These are phyloP conservation scores for Iris pallida DNA, from an alignment of 116 monocot genomes.

Conservation along the genomic window DNA sequence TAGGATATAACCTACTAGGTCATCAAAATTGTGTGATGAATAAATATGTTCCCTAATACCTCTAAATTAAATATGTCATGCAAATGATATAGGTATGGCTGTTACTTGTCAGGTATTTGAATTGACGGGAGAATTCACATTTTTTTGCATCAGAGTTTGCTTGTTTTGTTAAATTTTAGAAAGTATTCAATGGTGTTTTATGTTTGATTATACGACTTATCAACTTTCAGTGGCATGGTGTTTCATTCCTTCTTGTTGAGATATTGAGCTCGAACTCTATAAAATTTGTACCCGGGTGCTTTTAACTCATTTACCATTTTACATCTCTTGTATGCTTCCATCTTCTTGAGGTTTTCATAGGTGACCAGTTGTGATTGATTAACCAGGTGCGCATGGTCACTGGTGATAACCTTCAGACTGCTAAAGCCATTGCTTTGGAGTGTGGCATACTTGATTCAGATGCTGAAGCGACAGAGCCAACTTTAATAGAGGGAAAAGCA, in stretches of 20 bases:
- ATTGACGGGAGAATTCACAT: no score
- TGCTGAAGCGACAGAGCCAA: constrained; percentile 38
- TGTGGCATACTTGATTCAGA: constrained; percentile 80
- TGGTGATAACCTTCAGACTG: constrained; percentile 93
- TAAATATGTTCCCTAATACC: no score
- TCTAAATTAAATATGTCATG: no score
- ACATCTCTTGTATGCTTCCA: not conserved
- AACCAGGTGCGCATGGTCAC: constrained; percentile 89
- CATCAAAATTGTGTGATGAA: no score
- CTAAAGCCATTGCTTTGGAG: constrained; percentile 84
- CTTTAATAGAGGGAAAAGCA: constrained; percentile 67
- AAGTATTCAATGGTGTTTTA: no score
- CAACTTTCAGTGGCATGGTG: not conserved
- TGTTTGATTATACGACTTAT: not conserved
- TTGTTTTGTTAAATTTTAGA: no score
- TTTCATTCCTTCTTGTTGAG: not conserved
- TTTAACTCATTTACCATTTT: not conserved
- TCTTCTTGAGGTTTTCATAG: not conserved
- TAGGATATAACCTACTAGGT: no score
- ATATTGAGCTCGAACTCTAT: no score
- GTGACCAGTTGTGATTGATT: not conserved
- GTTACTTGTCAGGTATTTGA: no score
- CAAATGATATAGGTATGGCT: no score
- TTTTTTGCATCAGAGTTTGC: no score
- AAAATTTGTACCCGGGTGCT: no score